Conservation (phyloP, 345 rosid genomes). For the Bruguiera sexangula region DNA sequence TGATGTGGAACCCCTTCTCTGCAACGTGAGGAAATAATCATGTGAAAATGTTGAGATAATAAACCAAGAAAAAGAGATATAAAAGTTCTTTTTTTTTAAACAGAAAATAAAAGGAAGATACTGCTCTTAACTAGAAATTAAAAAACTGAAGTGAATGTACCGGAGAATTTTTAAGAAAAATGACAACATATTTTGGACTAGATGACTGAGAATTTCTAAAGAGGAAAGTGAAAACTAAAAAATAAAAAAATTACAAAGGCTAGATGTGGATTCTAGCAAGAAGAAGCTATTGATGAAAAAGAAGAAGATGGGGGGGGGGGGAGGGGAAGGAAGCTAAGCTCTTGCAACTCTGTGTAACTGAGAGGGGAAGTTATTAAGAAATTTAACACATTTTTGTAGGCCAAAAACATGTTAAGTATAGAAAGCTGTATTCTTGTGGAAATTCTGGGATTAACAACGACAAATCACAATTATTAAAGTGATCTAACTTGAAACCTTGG, state of each 20-base stretch:
- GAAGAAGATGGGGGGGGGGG: too few relatives aligned
- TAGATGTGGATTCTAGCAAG: neutral
- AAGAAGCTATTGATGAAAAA: neutral
- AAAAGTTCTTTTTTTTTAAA: too few relatives aligned
- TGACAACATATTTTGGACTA: too few relatives aligned
- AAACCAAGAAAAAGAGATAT: slow-evolving; percentile 2
- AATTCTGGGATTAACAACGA: neutral
- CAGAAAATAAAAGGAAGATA: too few relatives aligned
- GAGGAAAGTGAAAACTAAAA: too few relatives aligned
- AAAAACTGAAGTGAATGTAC: too few relatives aligned
- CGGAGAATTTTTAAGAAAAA: too few relatives aligned
- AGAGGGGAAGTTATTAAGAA: neutral
- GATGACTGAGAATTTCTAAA: too few relatives aligned
- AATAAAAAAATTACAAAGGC: neutral
- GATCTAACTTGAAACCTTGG: slow-evolving; percentile 25
- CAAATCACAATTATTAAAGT: slow-evolving; percentile 9
- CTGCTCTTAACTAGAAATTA: too few relatives aligned
- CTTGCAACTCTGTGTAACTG: too few relatives aligned
- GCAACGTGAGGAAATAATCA: slow-evolving; percentile 29
- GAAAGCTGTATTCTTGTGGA: neutral
- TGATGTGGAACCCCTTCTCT: slow-evolving; percentile 83
- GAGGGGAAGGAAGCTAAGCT: too few relatives aligned
- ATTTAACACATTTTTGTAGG: neutral
- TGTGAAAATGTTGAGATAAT: slow-evolving; percentile 3
- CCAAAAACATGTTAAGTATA: neutral